These are phyloP conservation scores for Penicillium ucsense DNA, from an alignment of 495 filamentous ascomycete species.

Conservation along the genomic window DNA sequence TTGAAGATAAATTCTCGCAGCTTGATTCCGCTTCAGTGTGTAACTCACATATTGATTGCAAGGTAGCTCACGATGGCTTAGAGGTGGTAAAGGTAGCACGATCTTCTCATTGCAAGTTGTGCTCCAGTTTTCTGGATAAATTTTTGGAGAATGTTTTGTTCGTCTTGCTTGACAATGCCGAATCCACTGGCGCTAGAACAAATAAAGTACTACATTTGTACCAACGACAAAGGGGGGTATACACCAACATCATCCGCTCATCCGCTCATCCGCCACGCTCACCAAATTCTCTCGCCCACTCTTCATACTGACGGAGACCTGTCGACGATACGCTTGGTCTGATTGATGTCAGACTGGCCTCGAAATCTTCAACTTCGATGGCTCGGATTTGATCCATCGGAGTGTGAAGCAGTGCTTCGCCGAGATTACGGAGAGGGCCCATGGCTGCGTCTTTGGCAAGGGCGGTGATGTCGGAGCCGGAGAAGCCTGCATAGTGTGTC, in stretches of 20 bases:
- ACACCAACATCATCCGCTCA: slow-evolving; percentile 29
- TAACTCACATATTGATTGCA: no score
- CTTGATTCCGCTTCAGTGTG: no score
- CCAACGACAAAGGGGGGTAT: no score
- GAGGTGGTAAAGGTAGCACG: no score
- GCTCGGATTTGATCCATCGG: slow-evolving; percentile 88
- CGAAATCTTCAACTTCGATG: slow-evolving; percentile 75
- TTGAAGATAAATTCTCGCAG: no score
- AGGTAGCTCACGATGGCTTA: no score
- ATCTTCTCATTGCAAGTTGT: no score
- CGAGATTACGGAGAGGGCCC: slow-evolving; percentile 86
- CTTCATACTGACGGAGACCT: slow-evolving; percentile 78
- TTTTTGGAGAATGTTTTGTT: no score
- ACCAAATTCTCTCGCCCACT: slow-evolving; percentile 90
- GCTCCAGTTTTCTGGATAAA: no score
- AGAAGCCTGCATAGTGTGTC: slow-evolving; percentile 58
- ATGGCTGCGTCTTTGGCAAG: slow-evolving; percentile 97
- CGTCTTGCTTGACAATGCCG: no score
- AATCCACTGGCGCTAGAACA: no score
- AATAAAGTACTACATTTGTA: no score
- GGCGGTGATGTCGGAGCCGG: slow-evolving; percentile 93
- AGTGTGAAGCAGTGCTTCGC: slow-evolving; percentile 82
- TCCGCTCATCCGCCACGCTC: slow-evolving; percentile 68
- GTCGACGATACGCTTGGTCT: slow-evolving; percentile 81
- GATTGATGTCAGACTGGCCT: slow-evolving; percentile 75